phyloP scores from a whole-genome alignment of 805 yeast species.

The Starmera amethionina region DNA sequence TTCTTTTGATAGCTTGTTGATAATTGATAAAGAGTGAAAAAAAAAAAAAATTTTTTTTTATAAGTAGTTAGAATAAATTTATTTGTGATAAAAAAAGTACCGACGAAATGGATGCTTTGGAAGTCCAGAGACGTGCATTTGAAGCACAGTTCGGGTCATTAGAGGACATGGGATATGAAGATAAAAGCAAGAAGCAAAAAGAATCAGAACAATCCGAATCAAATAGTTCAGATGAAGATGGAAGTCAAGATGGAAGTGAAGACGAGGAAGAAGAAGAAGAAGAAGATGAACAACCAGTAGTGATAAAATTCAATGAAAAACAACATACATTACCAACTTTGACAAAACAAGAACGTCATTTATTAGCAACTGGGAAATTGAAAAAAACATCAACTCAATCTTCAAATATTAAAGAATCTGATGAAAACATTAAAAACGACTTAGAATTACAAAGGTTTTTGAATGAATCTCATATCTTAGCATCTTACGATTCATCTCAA shows the following conservation, averaged over 20 bases:
- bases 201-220: conserved; percentile 6
- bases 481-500: conserved; percentile 21
- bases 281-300: conserved; percentile 8
- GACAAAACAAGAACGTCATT: conserved; percentile 38
- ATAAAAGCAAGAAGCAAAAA: conserved; percentile 24
- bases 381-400: conserved; percentile 13
- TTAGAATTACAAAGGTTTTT: conserved; percentile 62
- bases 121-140: conserved; percentile 45
- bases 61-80: conserved; percentile 5
- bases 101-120: conserved; percentile 22
- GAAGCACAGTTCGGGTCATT: conserved; percentile 57
- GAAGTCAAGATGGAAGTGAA: conserved; percentile 11
- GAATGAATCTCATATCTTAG: conserved; percentile 58
- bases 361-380: conserved; percentile 53
- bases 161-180: conserved; percentile 44
- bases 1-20: conserved; percentile 15
- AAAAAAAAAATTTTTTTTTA: conserved; percentile 6
- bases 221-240: conserved; percentile 17
- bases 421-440: conserved; percentile 56
- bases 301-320: conserved; percentile 32
- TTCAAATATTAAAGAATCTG: conserved; percentile 21
- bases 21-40: not conserved
- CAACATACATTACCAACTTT: conserved; percentile 17
- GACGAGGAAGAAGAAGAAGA: conserved; percentile 4
- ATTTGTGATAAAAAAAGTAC: conserved; percentile 6